phyloP scores from a whole-genome alignment of 139 green algal genomes.

The Penium margaritaceum region DNA sequence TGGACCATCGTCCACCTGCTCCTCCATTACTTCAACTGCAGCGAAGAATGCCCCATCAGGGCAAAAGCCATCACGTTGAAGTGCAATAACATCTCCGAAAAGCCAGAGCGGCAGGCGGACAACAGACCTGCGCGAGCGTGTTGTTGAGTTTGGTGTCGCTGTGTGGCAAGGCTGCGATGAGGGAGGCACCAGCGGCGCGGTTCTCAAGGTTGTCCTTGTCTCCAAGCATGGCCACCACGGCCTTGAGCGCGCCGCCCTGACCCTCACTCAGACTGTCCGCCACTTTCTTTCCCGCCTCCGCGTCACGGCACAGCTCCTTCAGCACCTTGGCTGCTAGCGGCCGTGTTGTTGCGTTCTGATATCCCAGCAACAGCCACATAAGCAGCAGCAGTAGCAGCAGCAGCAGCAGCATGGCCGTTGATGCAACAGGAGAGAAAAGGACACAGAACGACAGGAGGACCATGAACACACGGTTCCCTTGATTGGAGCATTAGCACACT shows the following conservation, averaged over 20 bases:
- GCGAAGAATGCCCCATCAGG: no score
- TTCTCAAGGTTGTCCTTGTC: conserved; percentile 12
- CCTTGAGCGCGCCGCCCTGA: neutral
- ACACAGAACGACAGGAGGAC: no score
- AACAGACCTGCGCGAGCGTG: neutral
- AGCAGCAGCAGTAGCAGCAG: neutral
- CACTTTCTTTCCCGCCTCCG: conserved; percentile 17
- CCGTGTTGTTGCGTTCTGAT: neutral
- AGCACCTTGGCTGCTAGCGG: conserved; percentile 20
- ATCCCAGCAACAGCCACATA: neutral
- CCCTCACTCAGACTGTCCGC: conserved; percentile 24
- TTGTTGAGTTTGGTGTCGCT: neutral
- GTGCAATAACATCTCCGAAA: no score
- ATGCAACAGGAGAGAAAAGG: no score
- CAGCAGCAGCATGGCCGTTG: neutral
- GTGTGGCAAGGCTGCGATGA: conserved; percentile 9
- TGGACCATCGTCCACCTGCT: no score
- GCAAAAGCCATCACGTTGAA: no score
- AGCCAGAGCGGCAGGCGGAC: no score
- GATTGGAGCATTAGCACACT: no score
- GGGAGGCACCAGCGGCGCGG: conserved; percentile 4
- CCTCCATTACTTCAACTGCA: no score
- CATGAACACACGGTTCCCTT: no score
- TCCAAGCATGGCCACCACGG: conserved; percentile 5
- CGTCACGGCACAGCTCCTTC: conserved; percentile 11